These are phyloP conservation scores for Rhizoclosmatium globosum DNA, from an alignment of 192 early-diverging fungal genomes.

Conservation along the genomic window DNA sequence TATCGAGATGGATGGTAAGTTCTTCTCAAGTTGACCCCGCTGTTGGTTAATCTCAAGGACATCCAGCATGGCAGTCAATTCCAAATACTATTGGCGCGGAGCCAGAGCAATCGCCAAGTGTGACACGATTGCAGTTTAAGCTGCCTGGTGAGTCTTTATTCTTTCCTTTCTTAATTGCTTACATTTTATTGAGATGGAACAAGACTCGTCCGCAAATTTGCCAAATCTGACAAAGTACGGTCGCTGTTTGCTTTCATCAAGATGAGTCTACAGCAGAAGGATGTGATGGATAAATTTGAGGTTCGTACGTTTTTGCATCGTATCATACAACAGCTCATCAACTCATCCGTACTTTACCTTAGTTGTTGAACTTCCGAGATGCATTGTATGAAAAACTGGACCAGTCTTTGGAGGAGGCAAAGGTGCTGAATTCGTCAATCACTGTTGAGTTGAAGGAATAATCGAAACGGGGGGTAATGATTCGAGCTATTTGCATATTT, in stretches of 20 bases:
- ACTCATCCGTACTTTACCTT: not conserved
- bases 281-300: slow-evolving; percentile 72
- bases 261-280: slow-evolving; percentile 52
- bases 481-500: no score
- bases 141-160: slow-evolving; percentile 60
- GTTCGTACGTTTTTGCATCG: slow-evolving; percentile 47
- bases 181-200: slow-evolving; percentile 65
- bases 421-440: slow-evolving; percentile 54
- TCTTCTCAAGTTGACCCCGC: not conserved
- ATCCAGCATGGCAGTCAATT: slow-evolving; percentile 13
- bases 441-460: slow-evolving; percentile 48
- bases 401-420: slow-evolving; percentile 76
- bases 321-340: slow-evolving; percentile 20
- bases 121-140: slow-evolving; percentile 84
- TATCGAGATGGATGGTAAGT: not conserved
- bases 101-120: slow-evolving; percentile 48
- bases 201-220: slow-evolving; percentile 79
- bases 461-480: not conserved
- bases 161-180: not conserved
- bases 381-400: slow-evolving; percentile 70
- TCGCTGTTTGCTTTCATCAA: slow-evolving; percentile 88
- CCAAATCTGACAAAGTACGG: slow-evolving; percentile 74
- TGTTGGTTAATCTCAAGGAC: not conserved
- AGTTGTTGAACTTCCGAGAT: slow-evolving; percentile 69
- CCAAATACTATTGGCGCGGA: not conserved